Evolutionary conservation across 352 stramenopile species (phyloP), one percentile per base, ranked within the genome.

Genomic region (Lagenidium giganteum): DNA sequence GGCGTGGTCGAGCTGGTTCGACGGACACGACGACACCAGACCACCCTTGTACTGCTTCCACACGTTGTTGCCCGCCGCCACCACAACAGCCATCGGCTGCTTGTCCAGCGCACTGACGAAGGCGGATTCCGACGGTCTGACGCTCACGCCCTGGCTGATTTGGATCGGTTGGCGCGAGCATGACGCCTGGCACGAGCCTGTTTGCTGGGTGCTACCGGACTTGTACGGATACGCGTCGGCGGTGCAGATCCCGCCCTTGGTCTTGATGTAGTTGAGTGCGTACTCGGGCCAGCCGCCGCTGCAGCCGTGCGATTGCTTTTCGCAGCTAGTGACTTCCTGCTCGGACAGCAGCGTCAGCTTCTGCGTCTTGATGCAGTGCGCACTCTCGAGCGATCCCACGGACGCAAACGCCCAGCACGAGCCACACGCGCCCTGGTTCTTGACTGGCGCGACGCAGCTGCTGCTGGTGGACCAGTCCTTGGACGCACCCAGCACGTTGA

Each of bases 1-100:
- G 32, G 94, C 96, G 62, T 99, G 96, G 67, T 99, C 96, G 42
- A 99, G 80, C 23, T 84, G 74, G 14, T 79, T 67, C 44, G 83
- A 83, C 40, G 64, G 75, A 40, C 62, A 75, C n/a, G 54, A 67
- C 25, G 51, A 67, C 25, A 98, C 68, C 13, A 99, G 87, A 17
- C 96, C 96, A 17, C 66, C 66, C 25, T 64, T 80, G 88, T 99
- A 99, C 50, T 98, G 95, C 76, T 98, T 95, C 66, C 97, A 98
- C 16, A 73, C 78, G 29, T 72, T 72, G 57, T 96, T 85, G 64
- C 94, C 77, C 2, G 93, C 95, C 28, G 96, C 69, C 22, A 98
- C 95, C 4, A 91, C 95, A 14, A 97, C 82, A 27, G 85, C 84
- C 14, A 98, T 91, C 2, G 96, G 96, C 52, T 90, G 89, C 37